Evolutionary conservation across 306 rosid genomes (phyloP), one percentile per base, ranked within the genome.

Genomic region (Gynostemma pentaphyllum): DNA sequence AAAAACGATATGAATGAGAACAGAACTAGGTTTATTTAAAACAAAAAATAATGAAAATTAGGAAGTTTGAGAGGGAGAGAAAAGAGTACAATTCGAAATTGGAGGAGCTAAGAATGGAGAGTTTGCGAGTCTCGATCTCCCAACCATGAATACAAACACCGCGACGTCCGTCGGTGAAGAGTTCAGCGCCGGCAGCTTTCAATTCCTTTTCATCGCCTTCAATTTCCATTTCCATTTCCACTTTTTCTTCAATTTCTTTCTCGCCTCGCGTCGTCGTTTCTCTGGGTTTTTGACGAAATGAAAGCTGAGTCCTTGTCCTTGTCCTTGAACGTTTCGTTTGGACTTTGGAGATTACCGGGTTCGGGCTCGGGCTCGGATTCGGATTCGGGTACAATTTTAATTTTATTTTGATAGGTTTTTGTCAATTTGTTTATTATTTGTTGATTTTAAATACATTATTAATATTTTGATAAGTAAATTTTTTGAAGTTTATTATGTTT

Each of bases 161-260:
- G 29, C 56, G 74, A 44, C 94, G 85, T 13, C 84, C 84, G 50
- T 75, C 90, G 39, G 70, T 10, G 62, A 92, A 74, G 68, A 76
- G 68, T 75, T 80, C 88, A 0, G 95, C 94, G 32, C 95, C 90
- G 75, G 99, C 88, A 49, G 95, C 88, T 66, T 92, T 84, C 75
- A 92, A 74, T 68, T 81, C 88, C 34, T 86, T 84, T 45, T 83
- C 88, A 72, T 86, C 88, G 9, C 72, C 71, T 65, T 79, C 79
- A 52, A 78, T 84, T 69, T 86, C 99, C 99, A 86, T 86, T 55
- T 9, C 53, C 27, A 40, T 47, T n/a, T 3, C 37, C 7, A 2
- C 37, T 37, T 5, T 19, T 70, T 30, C 47, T 61, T 27, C 27
- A n/a, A n/a, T n/a, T 18, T 6, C 54, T 64, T 18, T 45, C 45